Evolutionary conservation across 2,329 filamentous ascomycete genomes (phyloP).

Genomic region (Domatiomyces catenatus): DNA sequence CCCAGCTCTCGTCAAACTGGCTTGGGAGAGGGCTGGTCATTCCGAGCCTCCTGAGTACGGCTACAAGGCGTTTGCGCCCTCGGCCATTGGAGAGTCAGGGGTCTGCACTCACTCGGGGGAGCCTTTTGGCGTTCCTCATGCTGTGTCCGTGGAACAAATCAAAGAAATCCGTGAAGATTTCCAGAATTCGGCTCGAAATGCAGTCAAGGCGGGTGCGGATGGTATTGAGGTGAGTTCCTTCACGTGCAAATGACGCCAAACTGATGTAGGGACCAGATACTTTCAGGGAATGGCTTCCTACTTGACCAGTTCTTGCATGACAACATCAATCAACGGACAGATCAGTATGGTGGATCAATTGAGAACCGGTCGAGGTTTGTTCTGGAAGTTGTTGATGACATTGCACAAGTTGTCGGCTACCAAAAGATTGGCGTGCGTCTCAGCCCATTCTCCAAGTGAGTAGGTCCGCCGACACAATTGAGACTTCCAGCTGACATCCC

Average conservation of each 20-base stretch:
- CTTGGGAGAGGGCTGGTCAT: neutral
- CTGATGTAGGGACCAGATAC: constrained; percentile 21
- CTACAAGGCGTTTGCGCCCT: neutral
- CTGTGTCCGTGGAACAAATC: constrained; percentile 27
- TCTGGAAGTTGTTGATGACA: constrained; percentile 37
- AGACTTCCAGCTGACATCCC: constrained; percentile 27
- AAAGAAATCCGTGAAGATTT: constrained; percentile 25
- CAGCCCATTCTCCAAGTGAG: constrained; percentile 22
- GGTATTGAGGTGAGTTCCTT: constrained; percentile 34
- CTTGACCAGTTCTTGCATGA: constrained; percentile 39
- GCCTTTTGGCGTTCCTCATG: constrained; percentile 10
- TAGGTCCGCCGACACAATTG: constrained; percentile 37
- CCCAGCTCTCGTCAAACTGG: neutral
- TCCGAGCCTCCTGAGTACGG: neutral
- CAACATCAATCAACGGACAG: constrained; percentile 35
- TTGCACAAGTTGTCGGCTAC: constrained; percentile 31
- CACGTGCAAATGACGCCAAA: too few species aligned
- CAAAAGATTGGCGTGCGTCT: constrained; percentile 33
- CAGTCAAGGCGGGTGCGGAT: constrained; percentile 41
- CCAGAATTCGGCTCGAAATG: constrained; percentile 30
- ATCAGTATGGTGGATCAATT: constrained; percentile 36
- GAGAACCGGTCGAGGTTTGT: constrained; percentile 41
- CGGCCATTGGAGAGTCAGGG: neutral
- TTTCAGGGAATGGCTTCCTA: constrained; percentile 36
- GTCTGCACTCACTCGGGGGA: neutral